A percentile compares a stretch with the other conserved stretches of the same genome.
phyloP scores from a whole-genome alignment of 805 yeast species.

The Isabelozyma pseudorhagii region DNA sequence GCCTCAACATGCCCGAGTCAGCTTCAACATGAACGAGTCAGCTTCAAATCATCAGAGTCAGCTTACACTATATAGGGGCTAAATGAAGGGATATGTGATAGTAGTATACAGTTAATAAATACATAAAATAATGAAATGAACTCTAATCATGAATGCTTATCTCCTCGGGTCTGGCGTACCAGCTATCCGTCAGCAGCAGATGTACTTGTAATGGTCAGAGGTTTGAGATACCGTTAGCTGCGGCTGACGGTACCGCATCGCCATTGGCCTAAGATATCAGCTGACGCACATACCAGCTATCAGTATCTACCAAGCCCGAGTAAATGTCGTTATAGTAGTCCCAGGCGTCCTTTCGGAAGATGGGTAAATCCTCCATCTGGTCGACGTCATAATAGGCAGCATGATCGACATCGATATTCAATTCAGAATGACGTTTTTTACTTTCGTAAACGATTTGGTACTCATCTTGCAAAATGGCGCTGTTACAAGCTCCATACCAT shows the following conservation, averaged over 20 bases:
- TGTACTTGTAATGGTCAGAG: not conserved
- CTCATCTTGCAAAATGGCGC: constrained; percentile 33
- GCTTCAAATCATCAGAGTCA: too few relatives aligned
- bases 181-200: constrained; percentile 4
- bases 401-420: constrained; percentile 21
- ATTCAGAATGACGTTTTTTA: constrained; percentile 18
- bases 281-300: constrained; percentile 17
- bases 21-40: too few relatives aligned
- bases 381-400: constrained; percentile 20
- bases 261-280: not conserved
- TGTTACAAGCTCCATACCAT: constrained; percentile 38
- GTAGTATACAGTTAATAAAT: too few relatives aligned
- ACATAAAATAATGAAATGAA: too few relatives aligned
- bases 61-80: too few relatives aligned
- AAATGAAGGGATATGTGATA: too few relatives aligned
- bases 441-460: constrained; percentile 25
- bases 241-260: too few relatives aligned
- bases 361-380: constrained; percentile 31
- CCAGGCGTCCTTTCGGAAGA: constrained; percentile 38
- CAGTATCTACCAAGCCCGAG: constrained; percentile 8
- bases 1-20: too few relatives aligned
- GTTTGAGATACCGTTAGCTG: too few relatives aligned
- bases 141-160: not conserved
- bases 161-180: not conserved
- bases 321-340: constrained; percentile 24